A percentile compares a stretch with the other conserved stretches of the same genome.
Evolutionary conservation across 106 monocot genomes (phyloP).

Genomic region (Dendrobium huoshanense): DNA sequence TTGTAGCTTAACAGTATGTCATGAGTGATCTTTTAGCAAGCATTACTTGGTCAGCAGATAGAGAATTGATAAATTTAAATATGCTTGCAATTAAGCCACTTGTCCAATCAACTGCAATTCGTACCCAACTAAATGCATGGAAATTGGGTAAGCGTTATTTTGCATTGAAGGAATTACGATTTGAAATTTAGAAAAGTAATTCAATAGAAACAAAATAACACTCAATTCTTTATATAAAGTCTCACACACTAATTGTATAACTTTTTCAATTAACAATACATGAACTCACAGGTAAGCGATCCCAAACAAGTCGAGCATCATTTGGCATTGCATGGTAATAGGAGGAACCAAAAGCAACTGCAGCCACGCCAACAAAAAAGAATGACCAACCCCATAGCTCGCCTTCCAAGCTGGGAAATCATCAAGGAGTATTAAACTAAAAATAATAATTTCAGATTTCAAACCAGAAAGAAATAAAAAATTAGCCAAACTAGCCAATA

Average conservation of each 20-base stretch:
- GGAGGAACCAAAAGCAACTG: constrained; percentile 86
- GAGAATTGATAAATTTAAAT: too few relatives aligned
- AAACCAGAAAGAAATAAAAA: background rate
- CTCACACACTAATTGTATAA: background rate
- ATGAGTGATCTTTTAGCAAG: too few relatives aligned
- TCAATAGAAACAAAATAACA: too few relatives aligned
- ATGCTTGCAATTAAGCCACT: too few relatives aligned
- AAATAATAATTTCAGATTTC: background rate
- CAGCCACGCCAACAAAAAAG: constrained; percentile 83
- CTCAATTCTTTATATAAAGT: background rate
- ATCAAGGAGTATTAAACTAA: background rate
- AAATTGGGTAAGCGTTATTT: too few relatives aligned
- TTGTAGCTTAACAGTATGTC: too few relatives aligned
- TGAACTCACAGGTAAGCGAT: constrained; percentile 75
- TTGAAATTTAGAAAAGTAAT: too few relatives aligned
- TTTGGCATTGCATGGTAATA: constrained; percentile 91
- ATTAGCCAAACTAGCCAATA: constrained; percentile 11
- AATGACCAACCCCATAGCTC: constrained; percentile 81
- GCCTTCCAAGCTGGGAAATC: constrained; percentile 64
- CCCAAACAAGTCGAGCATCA: constrained; percentile 93
- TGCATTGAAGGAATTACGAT: too few relatives aligned
- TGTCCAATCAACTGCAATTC: too few relatives aligned
- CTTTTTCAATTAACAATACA: background rate
- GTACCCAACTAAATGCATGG: too few relatives aligned
- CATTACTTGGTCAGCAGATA: too few relatives aligned